phyloP scores from a whole-genome alignment of 2,329 filamentous ascomycete species.

The Penicillium palitans region DNA sequence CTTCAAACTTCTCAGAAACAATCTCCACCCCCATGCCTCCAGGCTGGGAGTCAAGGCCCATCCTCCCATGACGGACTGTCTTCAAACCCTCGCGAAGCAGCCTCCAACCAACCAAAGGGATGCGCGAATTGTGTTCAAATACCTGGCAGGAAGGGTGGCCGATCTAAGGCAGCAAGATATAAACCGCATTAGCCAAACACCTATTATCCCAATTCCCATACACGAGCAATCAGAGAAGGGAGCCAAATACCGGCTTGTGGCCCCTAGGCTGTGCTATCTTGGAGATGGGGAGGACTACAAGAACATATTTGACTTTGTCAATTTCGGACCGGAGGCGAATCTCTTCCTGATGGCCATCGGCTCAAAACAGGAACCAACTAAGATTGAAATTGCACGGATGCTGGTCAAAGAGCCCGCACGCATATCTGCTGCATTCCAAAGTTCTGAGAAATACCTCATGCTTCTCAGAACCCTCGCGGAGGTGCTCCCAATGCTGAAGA shows the following conservation, averaged over 20 bases:
- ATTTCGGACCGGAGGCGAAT: conserved; percentile 87
- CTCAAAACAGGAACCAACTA: conserved; percentile 87
- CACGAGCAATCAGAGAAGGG: conserved; percentile 44
- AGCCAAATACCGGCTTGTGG: conserved; percentile 54
- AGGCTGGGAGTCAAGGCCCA: conserved; percentile 86
- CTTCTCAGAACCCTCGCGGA: conserved; percentile 80
- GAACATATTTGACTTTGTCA: conserved; percentile 95
- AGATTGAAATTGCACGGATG: conserved; percentile 77
- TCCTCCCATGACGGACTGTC: conserved; percentile 74
- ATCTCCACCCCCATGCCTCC: conserved; percentile 75
- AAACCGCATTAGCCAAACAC: conserved; percentile 61
- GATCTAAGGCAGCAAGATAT: conserved; percentile 68
- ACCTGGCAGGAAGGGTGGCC: conserved; percentile 73
- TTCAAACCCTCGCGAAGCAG: conserved; percentile 68
- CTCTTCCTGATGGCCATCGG: conserved; percentile 84
- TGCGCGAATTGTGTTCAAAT: conserved; percentile 74
- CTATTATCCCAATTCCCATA: conserved; percentile 68
- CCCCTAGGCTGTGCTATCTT: conserved; percentile 76
- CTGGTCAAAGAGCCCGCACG: conserved; percentile 81
- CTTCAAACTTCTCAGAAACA: conserved; percentile 72
- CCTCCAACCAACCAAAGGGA: conserved; percentile 68
- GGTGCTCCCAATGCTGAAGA: conserved; percentile 66
- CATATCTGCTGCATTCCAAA: conserved; percentile 76
- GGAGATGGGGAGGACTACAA: conserved; percentile 72
- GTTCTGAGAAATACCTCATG: conserved; percentile 80